Base-by-base conservation (phyloP, 441 rosid genomes). In the Pelargonium australe region DNA sequence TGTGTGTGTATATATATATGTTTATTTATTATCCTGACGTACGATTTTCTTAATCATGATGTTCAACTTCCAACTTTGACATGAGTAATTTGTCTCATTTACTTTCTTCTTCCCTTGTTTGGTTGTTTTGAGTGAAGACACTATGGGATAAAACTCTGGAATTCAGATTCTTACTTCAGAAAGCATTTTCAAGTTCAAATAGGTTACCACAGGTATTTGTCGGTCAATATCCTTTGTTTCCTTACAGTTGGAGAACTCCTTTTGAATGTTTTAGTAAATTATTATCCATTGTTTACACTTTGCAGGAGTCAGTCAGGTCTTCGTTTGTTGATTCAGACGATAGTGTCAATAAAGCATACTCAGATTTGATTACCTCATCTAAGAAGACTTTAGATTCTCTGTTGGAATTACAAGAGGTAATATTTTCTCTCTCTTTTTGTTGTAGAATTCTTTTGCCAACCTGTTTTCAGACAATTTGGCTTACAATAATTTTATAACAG, bases 141-240 rank as follows among this genome's bases (percentile, higher is more conserved):
- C 82, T 92, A 2, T 95, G 98, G 97, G 94, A 95, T 77, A 90
- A 81, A 80, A 82, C 86, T 62, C 87, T 95, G 65, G 97, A 90
- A 77, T 73, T 95, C 41, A 85, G 99, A 80, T 86, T 92, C 81
- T 84, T 90, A 79, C 92, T 95, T 78, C 97, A 92, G 81, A 92
- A 92, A 79, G 72, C 92, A 68, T 92, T 89, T 82, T 81, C 87
- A 66, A 79, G 74, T 75, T 87, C 97, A 66, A 95, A 95, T 79
- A 87, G 84, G 75, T 73, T 95, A 69, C 98, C 98, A 7, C 86
- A 60, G 91, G 99, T 90, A 68, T 31, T 40, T 45, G 10, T 66
- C 7, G 10, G n/a, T 55, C 44, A 14, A 41, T 23, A 2, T 41
- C 19, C 16, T 53, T 28, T 34, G 41, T 34, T 40, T 7, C 11